Evolutionary conservation across 495 filamentous ascomycete species (phyloP).

Genomic region (Podospora tetraspora): DNA sequence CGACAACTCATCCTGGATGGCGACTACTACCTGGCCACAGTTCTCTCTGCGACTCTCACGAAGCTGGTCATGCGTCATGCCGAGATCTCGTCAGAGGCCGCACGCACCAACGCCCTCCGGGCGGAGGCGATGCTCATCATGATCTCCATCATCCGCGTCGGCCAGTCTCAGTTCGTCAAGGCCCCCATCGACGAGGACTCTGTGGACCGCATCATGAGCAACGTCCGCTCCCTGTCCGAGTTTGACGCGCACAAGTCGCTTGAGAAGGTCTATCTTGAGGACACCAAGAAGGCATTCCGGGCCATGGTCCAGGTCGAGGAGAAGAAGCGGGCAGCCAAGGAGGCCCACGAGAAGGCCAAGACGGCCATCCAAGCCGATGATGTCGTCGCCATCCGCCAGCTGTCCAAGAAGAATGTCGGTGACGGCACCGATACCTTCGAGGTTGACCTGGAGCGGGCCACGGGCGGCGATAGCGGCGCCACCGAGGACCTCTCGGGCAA

Average conservation of each 20-base stretch:
- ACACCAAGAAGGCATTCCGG: slow-evolving; percentile 92
- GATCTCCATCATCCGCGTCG: slow-evolving; percentile 96
- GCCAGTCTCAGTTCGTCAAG: slow-evolving; percentile 96
- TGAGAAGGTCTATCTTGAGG: slow-evolving; percentile 88
- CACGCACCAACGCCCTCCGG: slow-evolving; percentile 87
- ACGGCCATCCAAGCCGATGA: slow-evolving; percentile 94
- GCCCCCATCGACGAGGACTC: slow-evolving; percentile 97
- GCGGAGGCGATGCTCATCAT: slow-evolving; percentile 99
- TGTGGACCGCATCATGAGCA: slow-evolving; percentile 94
- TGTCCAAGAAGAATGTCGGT: slow-evolving; percentile 82
- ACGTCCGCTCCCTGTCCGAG: slow-evolving; percentile 87
- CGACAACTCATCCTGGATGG: slow-evolving; percentile 94
- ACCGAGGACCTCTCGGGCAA: slow-evolving; percentile 84
- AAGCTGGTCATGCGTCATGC: slow-evolving; percentile 98
- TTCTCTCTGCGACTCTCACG: slow-evolving; percentile 88
- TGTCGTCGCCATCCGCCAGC: slow-evolving; percentile 82
- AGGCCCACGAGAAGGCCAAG: slow-evolving; percentile 86
- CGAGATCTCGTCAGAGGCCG: slow-evolving; percentile 80
- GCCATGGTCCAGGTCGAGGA: slow-evolving; percentile 99
- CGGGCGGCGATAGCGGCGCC: slow-evolving; percentile 75
- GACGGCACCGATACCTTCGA: slow-evolving; percentile 84
- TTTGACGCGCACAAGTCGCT: slow-evolving; percentile 84
- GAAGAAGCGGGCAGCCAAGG: slow-evolving; percentile 90
- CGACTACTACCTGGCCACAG: slow-evolving; percentile 94
- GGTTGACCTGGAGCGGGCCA: slow-evolving; percentile 87